These are phyloP conservation scores for Colletotrichum tanaceti DNA, from an alignment of 2,329 filamentous ascomycete species.

Conservation along the genomic window DNA sequence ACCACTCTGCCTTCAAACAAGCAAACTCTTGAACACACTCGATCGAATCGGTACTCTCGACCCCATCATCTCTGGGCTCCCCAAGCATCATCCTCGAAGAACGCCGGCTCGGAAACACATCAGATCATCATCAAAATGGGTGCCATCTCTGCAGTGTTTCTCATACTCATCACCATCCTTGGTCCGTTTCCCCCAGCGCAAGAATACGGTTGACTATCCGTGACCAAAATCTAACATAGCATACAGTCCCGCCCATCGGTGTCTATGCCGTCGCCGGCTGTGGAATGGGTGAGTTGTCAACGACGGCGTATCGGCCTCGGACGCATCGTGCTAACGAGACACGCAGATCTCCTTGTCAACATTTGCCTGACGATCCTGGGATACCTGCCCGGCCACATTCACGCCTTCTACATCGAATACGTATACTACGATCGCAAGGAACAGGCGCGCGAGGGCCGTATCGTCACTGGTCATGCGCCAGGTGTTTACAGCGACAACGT, in stretches of 20 bases:
- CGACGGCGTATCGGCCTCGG: neutral
- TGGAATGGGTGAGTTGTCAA: constrained; percentile 60
- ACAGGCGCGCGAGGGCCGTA: constrained; percentile 68
- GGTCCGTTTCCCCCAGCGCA: constrained; percentile 52
- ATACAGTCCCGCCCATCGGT: constrained; percentile 73
- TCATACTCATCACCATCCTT: constrained; percentile 65
- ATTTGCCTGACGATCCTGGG: constrained; percentile 74
- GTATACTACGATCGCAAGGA: constrained; percentile 82
- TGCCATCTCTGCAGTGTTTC: constrained; percentile 59
- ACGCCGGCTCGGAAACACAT: constrained; percentile 4
- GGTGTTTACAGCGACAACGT: constrained; percentile 79
- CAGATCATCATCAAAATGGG: constrained; percentile 57
- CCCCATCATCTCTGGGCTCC: neutral
- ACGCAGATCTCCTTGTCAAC: constrained; percentile 71
- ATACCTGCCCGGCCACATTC: constrained; percentile 82
- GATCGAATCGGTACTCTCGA: neutral
- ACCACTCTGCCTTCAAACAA: constrained; percentile 16
- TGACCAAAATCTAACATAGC: constrained; percentile 41
- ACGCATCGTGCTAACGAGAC: constrained; percentile 9
- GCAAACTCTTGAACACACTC: constrained; percentile 20
- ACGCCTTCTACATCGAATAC: constrained; percentile 86
- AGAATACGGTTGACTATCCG: neutral
- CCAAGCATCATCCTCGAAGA: constrained; percentile 36
- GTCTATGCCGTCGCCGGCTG: constrained; percentile 74
- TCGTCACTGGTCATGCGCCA: constrained; percentile 66